Percentiles rank a stretch among this genome's conserved stretches.
phyloP scores from a whole-genome alignment of 306 rosid genomes.

The Fragaria nilgerrensis region DNA sequence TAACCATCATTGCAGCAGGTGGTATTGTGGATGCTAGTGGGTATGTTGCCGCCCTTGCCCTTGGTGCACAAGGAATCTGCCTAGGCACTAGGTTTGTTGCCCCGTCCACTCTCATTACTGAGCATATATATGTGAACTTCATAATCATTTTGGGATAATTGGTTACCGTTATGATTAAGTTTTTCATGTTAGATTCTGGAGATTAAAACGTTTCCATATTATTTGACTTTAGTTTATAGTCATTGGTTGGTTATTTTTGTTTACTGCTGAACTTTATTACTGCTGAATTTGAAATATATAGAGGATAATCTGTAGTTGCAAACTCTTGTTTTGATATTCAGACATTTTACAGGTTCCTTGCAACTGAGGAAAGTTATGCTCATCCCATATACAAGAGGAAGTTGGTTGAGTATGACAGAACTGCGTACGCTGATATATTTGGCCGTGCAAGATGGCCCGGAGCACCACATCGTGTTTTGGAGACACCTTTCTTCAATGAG shows the following conservation, averaged over 20 bases:
- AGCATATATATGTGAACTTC: neutral
- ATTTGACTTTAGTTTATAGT: too few species aligned
- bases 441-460: conserved; percentile 86
- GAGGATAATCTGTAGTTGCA: neutral
- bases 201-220: neutral
- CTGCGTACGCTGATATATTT: conserved; percentile 63
- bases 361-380: conserved; percentile 80
- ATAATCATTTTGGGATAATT: neutral
- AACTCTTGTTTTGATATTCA: neutral
- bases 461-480: conserved; percentile 76
- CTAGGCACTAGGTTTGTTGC: conserved; percentile 71
- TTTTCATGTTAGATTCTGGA: neutral
- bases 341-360: conserved; percentile 61
- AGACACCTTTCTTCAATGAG: conserved; percentile 64
- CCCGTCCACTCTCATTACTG: neutral
- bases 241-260: too few species aligned
- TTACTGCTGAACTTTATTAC: too few species aligned
- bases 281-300: neutral
- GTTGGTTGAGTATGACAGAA: conserved; percentile 58
- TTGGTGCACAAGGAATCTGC: conserved; percentile 72
- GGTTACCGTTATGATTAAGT: too few species aligned
- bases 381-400: conserved; percentile 75
- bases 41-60: conserved; percentile 89
- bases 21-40: conserved; percentile 76
- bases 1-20: conserved; percentile 84